phyloP scores from a whole-genome alignment of 768 basidiomycete genomes.

The Russula sp. region DNA sequence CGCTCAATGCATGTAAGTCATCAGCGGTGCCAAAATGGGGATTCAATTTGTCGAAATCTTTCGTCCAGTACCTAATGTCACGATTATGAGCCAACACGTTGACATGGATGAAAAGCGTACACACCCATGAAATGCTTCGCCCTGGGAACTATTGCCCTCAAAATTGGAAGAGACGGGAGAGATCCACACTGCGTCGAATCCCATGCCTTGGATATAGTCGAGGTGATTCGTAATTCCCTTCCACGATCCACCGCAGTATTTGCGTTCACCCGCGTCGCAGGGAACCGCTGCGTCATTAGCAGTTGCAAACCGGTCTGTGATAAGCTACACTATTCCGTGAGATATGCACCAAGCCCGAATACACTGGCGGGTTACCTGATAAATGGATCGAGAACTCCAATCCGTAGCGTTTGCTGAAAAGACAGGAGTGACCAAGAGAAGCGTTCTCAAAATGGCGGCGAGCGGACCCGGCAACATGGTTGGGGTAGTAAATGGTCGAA shows the following conservation, averaged over 20 bases:
- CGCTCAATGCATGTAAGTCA: constrained; percentile 49
- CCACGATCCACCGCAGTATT: constrained; percentile 61
- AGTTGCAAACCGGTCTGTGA: constrained; percentile 63
- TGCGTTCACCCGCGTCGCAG: constrained; percentile 48
- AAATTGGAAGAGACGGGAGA: constrained; percentile 53
- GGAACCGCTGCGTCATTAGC: constrained; percentile 39
- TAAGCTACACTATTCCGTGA: constrained; percentile 35
- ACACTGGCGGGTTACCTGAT: constrained; percentile 42
- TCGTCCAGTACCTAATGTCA: constrained; percentile 47
- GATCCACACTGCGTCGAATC: constrained; percentile 60
- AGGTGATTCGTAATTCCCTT: constrained; percentile 50
- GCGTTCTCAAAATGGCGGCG: not conserved
- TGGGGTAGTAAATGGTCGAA: not conserved
- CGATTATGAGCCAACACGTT: not conserved
- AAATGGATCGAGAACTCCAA: constrained; percentile 54
- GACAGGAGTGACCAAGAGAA: constrained; percentile 27
- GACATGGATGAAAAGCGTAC: constrained; percentile 13
- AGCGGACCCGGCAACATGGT: constrained; percentile 3
- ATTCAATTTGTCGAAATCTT: constrained; percentile 49
- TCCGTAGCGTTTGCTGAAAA: constrained; percentile 45
- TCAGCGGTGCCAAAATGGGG: constrained; percentile 50
- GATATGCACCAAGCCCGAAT: not conserved
- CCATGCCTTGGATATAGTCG: constrained; percentile 63
- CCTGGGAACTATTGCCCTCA: constrained; percentile 48
- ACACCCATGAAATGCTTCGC: constrained; percentile 57